phyloP scores from a whole-genome alignment of 805 yeast genomes.

The Cyberlindnera suaveolens region DNA sequence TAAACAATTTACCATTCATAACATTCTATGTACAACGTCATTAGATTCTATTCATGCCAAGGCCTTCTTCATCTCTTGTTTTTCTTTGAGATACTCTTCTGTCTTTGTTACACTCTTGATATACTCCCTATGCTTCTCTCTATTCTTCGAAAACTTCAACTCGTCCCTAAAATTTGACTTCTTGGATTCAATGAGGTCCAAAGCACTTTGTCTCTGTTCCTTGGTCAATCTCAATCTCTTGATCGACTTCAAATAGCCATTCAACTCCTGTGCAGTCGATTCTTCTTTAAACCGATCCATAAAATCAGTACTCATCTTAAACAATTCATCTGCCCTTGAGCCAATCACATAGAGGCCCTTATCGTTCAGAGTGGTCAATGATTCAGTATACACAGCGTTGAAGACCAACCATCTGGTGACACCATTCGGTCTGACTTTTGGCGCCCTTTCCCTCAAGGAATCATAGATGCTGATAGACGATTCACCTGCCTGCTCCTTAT shows the following conservation, averaged over 20 bases:
- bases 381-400: conserved; percentile 16
- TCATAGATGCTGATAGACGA: conserved; percentile 14
- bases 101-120: conserved; percentile 9
- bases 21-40: not conserved
- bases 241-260: conserved; percentile 20
- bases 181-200: conserved; percentile 7
- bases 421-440: conserved; percentile 7
- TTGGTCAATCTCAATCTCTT: conserved; percentile 18
- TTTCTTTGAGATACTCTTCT: conserved; percentile 9
- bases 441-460: conserved; percentile 4
- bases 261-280: conserved; percentile 13
- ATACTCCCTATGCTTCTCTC: conserved; percentile 3
- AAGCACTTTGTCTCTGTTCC: conserved; percentile 11
- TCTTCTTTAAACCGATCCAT: conserved; percentile 2
- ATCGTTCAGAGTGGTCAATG: conserved; percentile 15
- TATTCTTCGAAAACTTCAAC: conserved; percentile 4
- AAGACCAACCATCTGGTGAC: conserved; percentile 20
- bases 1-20: no score
- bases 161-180: conserved; percentile 8
- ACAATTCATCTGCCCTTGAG: conserved; percentile 12
- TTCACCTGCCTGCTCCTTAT: conserved; percentile 9
- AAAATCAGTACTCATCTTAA: conserved; percentile 13
- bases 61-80: conserved; percentile 13
- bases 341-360: conserved; percentile 18
- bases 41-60: not conserved